Percentiles rank a stretch among this genome's conserved stretches.
These are phyloP conservation scores for Mrakia blollopis DNA, from an alignment of 768 basidiomycete genomes.

Conservation along the genomic window DNA sequence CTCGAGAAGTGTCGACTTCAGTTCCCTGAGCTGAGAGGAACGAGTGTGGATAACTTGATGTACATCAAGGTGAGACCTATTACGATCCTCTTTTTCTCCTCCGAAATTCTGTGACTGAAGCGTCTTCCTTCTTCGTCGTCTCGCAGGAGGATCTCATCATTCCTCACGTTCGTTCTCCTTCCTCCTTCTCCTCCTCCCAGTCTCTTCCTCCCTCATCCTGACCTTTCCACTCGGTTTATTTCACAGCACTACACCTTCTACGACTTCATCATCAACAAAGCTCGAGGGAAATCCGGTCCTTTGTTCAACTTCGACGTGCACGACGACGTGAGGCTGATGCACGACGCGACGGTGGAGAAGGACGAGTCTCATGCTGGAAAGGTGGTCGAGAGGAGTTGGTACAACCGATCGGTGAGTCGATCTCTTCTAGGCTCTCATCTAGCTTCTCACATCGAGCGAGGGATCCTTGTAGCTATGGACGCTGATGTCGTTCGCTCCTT, in stretches of 20 bases:
- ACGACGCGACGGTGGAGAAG: conserved; percentile 93
- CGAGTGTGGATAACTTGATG: conserved; percentile 94
- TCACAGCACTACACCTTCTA: conserved; percentile 34
- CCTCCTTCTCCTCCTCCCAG: neutral
- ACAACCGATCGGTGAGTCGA: conserved; percentile 64
- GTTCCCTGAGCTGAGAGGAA: conserved; percentile 82
- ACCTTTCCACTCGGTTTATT: neutral
- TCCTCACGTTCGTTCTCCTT: conserved; percentile 65
- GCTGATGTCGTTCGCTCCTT: no score
- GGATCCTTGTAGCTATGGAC: no score
- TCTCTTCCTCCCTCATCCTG: neutral
- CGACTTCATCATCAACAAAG: conserved; percentile 91
- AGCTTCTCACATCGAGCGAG: no score
- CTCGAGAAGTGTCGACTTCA: conserved; percentile 89
- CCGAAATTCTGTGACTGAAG: neutral
- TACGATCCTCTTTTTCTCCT: neutral
- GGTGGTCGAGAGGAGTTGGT: conserved; percentile 93
- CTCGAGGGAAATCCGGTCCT: conserved; percentile 94
- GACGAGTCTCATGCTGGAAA: conserved; percentile 96
- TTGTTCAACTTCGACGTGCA: conserved; percentile 99
- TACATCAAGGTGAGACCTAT: conserved; percentile 73
- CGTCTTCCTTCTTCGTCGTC: neutral
- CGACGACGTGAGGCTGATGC: conserved; percentile 89
- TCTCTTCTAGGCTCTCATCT: no score
- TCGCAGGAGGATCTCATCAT: conserved; percentile 91